Percentiles rank a stretch among this genome's conserved stretches.
These are phyloP conservation scores for Russula olivacea DNA, from an alignment of 768 basidiomycete species.

Conservation along the genomic window DNA sequence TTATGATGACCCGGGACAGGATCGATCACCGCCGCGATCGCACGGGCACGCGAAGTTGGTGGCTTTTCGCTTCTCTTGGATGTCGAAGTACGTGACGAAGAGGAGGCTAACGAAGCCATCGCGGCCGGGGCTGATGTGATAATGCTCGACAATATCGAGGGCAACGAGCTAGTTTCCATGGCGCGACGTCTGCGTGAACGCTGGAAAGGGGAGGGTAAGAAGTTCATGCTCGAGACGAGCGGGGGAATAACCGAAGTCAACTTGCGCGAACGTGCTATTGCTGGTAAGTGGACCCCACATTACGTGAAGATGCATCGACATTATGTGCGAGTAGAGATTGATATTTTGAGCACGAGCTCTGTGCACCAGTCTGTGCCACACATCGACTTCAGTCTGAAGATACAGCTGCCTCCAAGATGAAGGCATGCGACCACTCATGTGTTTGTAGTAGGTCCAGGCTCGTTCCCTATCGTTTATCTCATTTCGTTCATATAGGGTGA, in stretches of 20 bases:
- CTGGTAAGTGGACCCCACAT: slow-evolving; percentile 48
- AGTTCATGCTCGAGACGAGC: slow-evolving; percentile 85
- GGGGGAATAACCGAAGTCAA: slow-evolving; percentile 92
- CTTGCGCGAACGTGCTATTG: slow-evolving; percentile 70
- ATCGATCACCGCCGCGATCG: slow-evolving; percentile 29
- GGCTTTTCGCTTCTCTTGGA: slow-evolving; percentile 86
- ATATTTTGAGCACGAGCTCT: slow-evolving; percentile 86
- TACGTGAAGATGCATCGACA: slow-evolving; percentile 31
- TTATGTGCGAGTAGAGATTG: slow-evolving; percentile 53
- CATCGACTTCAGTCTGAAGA: slow-evolving; percentile 58
- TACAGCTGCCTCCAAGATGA: background rate
- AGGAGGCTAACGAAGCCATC: slow-evolving; percentile 95
- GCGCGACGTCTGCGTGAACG: slow-evolving; percentile 68
- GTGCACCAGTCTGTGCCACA: slow-evolving; percentile 82
- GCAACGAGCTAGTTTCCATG: slow-evolving; percentile 57
- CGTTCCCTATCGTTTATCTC: background rate
- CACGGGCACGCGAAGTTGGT: slow-evolving; percentile 64
- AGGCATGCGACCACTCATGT: background rate
- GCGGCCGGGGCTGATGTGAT: slow-evolving; percentile 90
- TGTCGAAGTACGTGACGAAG: slow-evolving; percentile 85
- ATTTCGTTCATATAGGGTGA: background rate
- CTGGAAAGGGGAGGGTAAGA: slow-evolving; percentile 71
- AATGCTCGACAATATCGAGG: slow-evolving; percentile 59
- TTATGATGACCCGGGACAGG: background rate
- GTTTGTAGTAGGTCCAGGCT: background rate